These are phyloP conservation scores for Larix kaempferi DNA, from an alignment of 75 land plant genomes.

Conservation along the genomic window DNA sequence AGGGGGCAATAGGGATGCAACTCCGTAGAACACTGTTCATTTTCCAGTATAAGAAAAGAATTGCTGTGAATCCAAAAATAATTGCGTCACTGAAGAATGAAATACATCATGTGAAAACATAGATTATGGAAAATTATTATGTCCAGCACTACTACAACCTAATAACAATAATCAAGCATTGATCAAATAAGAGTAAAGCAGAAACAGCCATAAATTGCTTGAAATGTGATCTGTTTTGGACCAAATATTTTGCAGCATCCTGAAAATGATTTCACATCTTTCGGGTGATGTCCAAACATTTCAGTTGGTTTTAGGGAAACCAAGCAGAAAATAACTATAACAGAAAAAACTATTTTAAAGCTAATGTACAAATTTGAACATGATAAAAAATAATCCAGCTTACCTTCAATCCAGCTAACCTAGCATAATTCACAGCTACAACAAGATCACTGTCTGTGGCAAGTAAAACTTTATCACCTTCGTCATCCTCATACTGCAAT, in stretches of 20 bases:
- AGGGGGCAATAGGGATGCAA: too few relatives aligned
- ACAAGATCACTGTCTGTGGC: slow-evolving; percentile 84
- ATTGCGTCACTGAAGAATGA: too few relatives aligned
- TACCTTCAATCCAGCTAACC: slow-evolving; percentile 80
- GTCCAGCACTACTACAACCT: background rate
- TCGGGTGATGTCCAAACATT: background rate
- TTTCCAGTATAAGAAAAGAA: too few relatives aligned
- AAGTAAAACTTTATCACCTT: slow-evolving; percentile 82
- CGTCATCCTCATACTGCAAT: slow-evolving; percentile 92
- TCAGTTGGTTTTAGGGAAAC: background rate
- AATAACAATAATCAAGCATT: background rate
- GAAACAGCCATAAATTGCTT: background rate
- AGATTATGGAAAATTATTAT: background rate
- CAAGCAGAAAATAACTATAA: background rate
- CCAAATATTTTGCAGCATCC: background rate
- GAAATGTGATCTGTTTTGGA: background rate
- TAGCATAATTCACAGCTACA: slow-evolving; percentile 86
- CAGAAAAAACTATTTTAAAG: background rate
- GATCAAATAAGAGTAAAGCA: background rate
- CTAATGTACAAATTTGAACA: background rate
- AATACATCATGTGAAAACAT: background rate
- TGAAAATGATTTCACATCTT: background rate
- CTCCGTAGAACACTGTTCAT: too few relatives aligned
- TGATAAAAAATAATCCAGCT: background rate
- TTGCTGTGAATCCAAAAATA: too few relatives aligned